phyloP scores from a whole-genome alignment of 2,329 filamentous ascomycete genomes.

The Pestalotiopsis sp. region DNA sequence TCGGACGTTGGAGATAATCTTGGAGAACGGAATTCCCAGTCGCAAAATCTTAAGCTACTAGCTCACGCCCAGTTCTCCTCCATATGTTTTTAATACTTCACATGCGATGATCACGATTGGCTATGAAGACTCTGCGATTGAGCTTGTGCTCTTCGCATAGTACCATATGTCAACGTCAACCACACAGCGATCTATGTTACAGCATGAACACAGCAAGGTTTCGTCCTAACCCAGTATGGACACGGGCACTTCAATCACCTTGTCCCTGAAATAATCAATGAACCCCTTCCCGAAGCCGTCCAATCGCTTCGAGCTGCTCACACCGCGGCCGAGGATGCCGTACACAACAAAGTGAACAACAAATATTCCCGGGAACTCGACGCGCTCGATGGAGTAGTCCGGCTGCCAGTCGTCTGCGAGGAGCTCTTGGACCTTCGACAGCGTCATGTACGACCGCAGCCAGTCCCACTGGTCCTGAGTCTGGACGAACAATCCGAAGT shows the following conservation, averaged over 20 bases:
- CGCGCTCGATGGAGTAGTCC: slow-evolving; percentile 37
- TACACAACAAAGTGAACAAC: slow-evolving; percentile 48
- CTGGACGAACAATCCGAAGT: slow-evolving; percentile 19
- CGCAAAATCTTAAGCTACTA: no score
- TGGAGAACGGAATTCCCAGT: no score
- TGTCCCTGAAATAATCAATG: slow-evolving; percentile 20
- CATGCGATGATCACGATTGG: no score
- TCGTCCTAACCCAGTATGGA: background rate
- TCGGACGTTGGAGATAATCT: no score
- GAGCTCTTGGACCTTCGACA: slow-evolving; percentile 33
- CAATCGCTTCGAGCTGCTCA: slow-evolving; percentile 44
- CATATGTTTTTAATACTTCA: no score
- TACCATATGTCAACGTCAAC: no score
- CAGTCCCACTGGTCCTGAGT: slow-evolving; percentile 36
- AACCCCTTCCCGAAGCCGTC: slow-evolving; percentile 50
- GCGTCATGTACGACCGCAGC: slow-evolving; percentile 36
- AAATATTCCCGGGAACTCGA: slow-evolving; percentile 39
- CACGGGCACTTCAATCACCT: background rate
- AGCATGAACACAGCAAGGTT: no score
- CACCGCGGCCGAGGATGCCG: slow-evolving; percentile 37
- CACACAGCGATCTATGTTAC: no score
- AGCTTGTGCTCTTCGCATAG: no score
- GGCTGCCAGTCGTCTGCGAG: slow-evolving; percentile 41
- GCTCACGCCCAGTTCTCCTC: no score
- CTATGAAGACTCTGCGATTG: no score